Conservation (phyloP, 2,329 filamentous ascomycete species). For the Botrytis paeoniae region DNA sequence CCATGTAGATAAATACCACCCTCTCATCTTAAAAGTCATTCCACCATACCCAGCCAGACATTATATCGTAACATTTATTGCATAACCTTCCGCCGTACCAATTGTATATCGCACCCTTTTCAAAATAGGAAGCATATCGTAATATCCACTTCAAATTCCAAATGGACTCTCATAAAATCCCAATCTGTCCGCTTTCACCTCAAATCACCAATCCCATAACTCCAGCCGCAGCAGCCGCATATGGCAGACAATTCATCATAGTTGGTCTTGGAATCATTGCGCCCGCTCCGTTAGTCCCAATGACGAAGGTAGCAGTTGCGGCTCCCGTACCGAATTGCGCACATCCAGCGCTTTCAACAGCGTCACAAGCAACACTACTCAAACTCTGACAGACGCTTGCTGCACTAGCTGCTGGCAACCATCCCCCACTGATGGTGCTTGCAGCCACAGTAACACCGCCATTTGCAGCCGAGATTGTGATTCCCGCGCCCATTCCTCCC, state of each 20-base stretch:
- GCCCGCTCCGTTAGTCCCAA: conserved; percentile 11
- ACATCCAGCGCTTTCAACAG: conserved; percentile 32
- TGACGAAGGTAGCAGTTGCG: conserved; percentile 13
- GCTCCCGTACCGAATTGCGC: conserved; percentile 30
- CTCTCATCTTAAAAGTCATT: neutral
- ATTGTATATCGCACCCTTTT: neutral
- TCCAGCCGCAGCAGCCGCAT: conserved; percentile 11
- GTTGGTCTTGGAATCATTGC: conserved; percentile 15
- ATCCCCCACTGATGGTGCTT: conserved; percentile 36
- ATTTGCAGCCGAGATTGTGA: conserved; percentile 56
- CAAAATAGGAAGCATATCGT: neutral
- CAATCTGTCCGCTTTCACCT: neutral
- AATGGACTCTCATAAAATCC: neutral
- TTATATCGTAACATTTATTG: neutral
- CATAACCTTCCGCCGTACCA: neutral
- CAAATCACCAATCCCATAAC: conserved; percentile 13
- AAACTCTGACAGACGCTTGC: conserved; percentile 55
- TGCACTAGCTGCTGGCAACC: conserved; percentile 46
- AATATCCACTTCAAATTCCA: neutral
- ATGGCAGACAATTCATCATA: conserved; percentile 15
- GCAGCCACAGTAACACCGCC: conserved; percentile 50
- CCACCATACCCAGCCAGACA: neutral
- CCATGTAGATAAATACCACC: neutral
- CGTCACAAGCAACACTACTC: conserved; percentile 50
- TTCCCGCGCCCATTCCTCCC: conserved; percentile 45